Evolutionary conservation across 768 basidiomycete genomes (phyloP), one percentile per base, ranked within the genome.

Genomic region (Kwoniella mangroviensis): DNA sequence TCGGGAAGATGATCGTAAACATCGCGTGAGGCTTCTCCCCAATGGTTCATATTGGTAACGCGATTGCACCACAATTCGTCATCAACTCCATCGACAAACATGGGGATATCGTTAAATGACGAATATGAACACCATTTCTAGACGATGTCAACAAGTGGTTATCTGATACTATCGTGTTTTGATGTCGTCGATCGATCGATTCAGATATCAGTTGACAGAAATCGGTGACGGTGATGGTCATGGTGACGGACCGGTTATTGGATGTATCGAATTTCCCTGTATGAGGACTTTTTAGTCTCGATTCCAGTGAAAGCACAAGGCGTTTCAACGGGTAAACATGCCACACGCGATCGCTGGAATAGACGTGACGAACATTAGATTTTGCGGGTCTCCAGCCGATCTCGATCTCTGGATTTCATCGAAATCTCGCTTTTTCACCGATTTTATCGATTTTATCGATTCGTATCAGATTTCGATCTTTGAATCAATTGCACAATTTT

Each of bases 341-440:
- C 58, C 22, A 19, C 12, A 57, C 41, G 41, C 19, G 58, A 26
- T 60, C 19, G 41, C 2, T 4, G 58, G 41, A 17, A 26, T 15
- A 28, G 41, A 60, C 58, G 58, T 60, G 58, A 60, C 58, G 42
- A 60, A 60, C 58, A 60, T 60, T 60, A 60, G 10, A 26, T 60
- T 60, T 60, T 26, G 58, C 41, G 58, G 58, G 58, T 26, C 58
- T 60, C 58, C 58, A 24, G 24, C n/a, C 34, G 58, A 60, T 60
- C 58, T 60, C 58, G 58, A 60, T 60, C 58, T 60, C 12, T n/a
- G 40, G 19, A 19, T 49, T 49, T 49, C 15, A 13, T 49, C 45
- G 19, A 49, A 49, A 49, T 49, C 45, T 60, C 24, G 21, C 11
- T 24, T 24, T 54, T 54, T 54, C 11, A 21, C 21, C 24, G 34